These are phyloP conservation scores for Sugiyamaella mastotermitis DNA, from an alignment of 805 yeast genomes.

Conservation along the genomic window DNA sequence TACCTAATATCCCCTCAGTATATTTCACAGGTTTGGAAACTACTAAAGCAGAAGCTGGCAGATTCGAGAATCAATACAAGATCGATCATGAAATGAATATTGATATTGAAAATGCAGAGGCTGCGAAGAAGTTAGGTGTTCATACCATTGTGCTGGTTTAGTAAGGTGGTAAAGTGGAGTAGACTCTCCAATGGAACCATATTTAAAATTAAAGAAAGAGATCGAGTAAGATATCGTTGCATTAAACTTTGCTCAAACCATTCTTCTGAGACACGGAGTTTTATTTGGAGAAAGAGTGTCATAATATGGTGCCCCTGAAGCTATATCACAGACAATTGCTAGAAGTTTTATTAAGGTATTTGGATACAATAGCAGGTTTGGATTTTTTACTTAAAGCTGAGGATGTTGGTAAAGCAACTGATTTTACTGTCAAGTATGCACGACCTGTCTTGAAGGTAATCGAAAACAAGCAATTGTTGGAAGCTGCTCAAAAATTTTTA, in stretches of 20 bases:
- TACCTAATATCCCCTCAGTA: constrained; percentile 29
- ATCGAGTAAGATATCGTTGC: constrained; percentile 61
- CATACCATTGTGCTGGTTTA: constrained; percentile 64
- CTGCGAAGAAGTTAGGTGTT: constrained; percentile 66
- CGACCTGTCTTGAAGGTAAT: no score
- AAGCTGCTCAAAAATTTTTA: no score
- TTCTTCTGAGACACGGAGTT: constrained; percentile 73
- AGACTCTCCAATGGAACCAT: constrained; percentile 43
- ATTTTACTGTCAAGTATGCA: no score
- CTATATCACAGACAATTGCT: no score
- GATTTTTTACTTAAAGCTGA: no score
- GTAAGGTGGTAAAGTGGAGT: constrained; percentile 57
- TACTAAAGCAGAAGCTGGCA: constrained; percentile 66
- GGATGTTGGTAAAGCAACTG: no score
- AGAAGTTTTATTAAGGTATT: no score
- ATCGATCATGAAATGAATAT: constrained; percentile 75
- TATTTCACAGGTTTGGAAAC: constrained; percentile 71
- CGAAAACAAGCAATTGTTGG: no score
- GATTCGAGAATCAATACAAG: constrained; percentile 58
- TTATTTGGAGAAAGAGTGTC: constrained; percentile 64
- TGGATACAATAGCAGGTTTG: no score
- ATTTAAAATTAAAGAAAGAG: constrained; percentile 65
- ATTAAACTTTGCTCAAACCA: constrained; percentile 61
- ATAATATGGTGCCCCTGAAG: no score
- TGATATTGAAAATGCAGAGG: constrained; percentile 59